These are phyloP conservation scores for Butyriboletus loyo DNA, from an alignment of 768 basidiomycete genomes.

Conservation along the genomic window DNA sequence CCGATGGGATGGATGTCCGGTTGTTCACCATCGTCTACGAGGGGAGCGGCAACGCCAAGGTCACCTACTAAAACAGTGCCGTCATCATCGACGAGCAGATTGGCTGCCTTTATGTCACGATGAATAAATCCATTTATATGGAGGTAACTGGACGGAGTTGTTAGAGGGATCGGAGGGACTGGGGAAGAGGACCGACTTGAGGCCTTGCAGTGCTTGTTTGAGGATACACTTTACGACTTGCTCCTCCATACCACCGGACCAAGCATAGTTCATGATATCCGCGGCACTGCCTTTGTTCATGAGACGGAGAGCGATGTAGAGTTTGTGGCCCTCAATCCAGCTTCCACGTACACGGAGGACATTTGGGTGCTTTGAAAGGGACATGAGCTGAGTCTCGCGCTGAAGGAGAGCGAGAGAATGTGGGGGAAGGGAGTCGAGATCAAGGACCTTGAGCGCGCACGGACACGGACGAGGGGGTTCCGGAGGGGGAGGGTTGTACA, in stretches of 20 bases:
- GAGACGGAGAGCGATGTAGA: constrained; percentile 82
- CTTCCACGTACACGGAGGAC: constrained; percentile 88
- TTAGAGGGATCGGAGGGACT: background rate
- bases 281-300: constrained; percentile 88
- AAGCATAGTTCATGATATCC: constrained; percentile 81
- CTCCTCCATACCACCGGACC: constrained; percentile 89
- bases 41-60: constrained; percentile 86
- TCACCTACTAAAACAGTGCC: constrained; percentile 90
- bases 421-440: constrained; percentile 75
- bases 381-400: constrained; percentile 89
- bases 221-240: constrained; percentile 84
- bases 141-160: constrained; percentile 55
- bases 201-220: constrained; percentile 82
- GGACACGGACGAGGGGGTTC: constrained; percentile 42
- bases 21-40: constrained; percentile 61
- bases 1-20: constrained; percentile 25
- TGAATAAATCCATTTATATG: constrained; percentile 91
- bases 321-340: constrained; percentile 81
- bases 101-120: constrained; percentile 91
- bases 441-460: constrained; percentile 86
- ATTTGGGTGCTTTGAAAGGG: constrained; percentile 89
- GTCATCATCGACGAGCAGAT: constrained; percentile 87
- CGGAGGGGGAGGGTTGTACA: constrained; percentile 47
- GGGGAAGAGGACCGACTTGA: constrained; percentile 55
- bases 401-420: constrained; percentile 69